Evolutionary conservation across 1,284 basidiomycete species (phyloP).

Genomic region (Ceratobasidium sp.): DNA sequence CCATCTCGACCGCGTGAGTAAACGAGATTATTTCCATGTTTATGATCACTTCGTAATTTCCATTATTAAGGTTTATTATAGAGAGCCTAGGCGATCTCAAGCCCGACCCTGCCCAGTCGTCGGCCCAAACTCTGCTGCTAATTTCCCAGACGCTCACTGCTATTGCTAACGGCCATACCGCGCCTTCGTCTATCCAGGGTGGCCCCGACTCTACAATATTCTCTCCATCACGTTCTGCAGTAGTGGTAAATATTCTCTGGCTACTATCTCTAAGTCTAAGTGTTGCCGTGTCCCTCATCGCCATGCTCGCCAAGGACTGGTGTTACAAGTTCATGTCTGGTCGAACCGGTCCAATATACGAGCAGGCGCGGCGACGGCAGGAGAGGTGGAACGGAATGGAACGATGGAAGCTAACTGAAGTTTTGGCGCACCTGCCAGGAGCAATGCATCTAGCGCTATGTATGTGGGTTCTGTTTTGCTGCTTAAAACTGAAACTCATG

Average conservation of each 20-base stretch:
- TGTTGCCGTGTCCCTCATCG: not conserved
- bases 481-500: too few species aligned
- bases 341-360: not conserved
- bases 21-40: too few species aligned
- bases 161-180: not conserved
- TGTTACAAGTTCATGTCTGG: conserved; percentile 5
- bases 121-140: too few species aligned
- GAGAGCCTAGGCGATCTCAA: too few species aligned
- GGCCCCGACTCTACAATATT: not conserved
- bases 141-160: not conserved
- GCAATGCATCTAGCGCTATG: not conserved
- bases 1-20: not conserved
- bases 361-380: not conserved
- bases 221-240: not conserved
- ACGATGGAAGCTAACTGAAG: not conserved
- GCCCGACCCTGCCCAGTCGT: too few species aligned
- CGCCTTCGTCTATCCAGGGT: not conserved
- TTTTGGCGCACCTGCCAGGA: not conserved
- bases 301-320: conserved; percentile 16
- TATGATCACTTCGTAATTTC: too few species aligned
- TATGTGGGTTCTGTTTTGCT: not conserved
- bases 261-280: not conserved
- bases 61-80: too few species aligned
- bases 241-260: conserved; percentile 1
- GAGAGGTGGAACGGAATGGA: not conserved